Evolutionary conservation across 31 red algal species (phyloP).

Genomic region (Asparagopsis taxiformis): DNA sequence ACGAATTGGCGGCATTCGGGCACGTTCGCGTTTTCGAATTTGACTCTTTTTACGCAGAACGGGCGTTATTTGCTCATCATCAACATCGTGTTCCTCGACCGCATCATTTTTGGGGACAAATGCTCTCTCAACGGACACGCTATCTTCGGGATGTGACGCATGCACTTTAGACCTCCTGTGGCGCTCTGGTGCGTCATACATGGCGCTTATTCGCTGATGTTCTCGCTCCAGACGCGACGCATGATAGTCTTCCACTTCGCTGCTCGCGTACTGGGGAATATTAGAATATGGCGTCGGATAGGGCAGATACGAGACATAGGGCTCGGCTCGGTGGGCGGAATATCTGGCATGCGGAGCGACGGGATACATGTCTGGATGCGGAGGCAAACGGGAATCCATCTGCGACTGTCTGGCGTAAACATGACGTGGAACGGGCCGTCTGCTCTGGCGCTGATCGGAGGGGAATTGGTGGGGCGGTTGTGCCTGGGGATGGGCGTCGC

Average conservation of each 20-base stretch:
- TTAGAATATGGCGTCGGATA: neutral
- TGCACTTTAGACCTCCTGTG: neutral
- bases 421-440: neutral
- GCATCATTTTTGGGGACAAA: no score
- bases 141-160: neutral
- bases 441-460: neutral
- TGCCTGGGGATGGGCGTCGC: no score
- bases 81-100: no score
- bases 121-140: no score
- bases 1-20: neutral
- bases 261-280: neutral
- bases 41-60: neutral
- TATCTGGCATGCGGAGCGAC: neutral
- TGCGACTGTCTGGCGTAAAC: neutral
- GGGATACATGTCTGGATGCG: neutral
- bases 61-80: no score
- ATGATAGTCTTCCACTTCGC: neutral
- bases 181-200: neutral
- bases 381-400: neutral
- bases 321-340: neutral
- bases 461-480: neutral
- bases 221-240: neutral
- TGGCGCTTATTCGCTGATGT: neutral
- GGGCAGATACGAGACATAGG: neutral
- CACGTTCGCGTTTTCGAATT: neutral